These are phyloP conservation scores for Metarhizium sp. DNA, from an alignment of 2,329 filamentous ascomycete genomes.

Conservation along the genomic window DNA sequence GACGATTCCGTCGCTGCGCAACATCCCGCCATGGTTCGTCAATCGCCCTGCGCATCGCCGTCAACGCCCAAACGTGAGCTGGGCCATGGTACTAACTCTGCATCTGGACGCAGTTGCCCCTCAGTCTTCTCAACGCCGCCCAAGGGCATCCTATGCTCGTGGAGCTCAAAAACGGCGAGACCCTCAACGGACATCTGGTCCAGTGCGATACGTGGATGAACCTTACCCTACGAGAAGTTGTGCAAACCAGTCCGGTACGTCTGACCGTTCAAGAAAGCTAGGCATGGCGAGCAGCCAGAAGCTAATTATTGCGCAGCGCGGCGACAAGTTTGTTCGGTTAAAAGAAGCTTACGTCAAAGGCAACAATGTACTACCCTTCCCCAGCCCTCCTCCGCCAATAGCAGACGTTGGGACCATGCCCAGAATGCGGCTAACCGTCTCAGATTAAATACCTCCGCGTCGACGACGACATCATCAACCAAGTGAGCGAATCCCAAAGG, in stretches of 20 bases:
- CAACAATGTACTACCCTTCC: slow-evolving; percentile 66
- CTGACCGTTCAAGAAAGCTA: background rate
- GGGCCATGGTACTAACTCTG: background rate
- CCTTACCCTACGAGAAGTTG: slow-evolving; percentile 90
- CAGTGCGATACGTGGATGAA: slow-evolving; percentile 99
- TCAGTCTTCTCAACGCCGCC: slow-evolving; percentile 85
- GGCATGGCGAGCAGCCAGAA: background rate
- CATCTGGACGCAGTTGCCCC: slow-evolving; percentile 42
- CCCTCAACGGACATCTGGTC: slow-evolving; percentile 89
- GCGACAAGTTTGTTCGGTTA: slow-evolving; percentile 85
- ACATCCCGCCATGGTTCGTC: slow-evolving; percentile 5
- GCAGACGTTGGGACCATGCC: background rate
- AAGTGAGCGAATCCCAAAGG: slow-evolving; percentile 87
- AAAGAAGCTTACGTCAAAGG: slow-evolving; percentile 94
- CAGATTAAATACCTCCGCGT: slow-evolving; percentile 98
- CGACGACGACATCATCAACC: slow-evolving; percentile 91
- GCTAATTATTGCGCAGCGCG: slow-evolving; percentile 47
- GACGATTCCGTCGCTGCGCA: background rate
- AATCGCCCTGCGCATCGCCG: background rate
- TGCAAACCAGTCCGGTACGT: slow-evolving; percentile 78
- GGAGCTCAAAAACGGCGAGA: slow-evolving; percentile 95
- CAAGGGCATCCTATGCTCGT: slow-evolving; percentile 98
- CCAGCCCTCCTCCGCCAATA: background rate
- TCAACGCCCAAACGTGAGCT: background rate
- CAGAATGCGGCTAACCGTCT: background rate